These are phyloP conservation scores for Tylopilus rubrobrunneus DNA, from an alignment of 768 basidiomycete genomes.

Conservation along the genomic window DNA sequence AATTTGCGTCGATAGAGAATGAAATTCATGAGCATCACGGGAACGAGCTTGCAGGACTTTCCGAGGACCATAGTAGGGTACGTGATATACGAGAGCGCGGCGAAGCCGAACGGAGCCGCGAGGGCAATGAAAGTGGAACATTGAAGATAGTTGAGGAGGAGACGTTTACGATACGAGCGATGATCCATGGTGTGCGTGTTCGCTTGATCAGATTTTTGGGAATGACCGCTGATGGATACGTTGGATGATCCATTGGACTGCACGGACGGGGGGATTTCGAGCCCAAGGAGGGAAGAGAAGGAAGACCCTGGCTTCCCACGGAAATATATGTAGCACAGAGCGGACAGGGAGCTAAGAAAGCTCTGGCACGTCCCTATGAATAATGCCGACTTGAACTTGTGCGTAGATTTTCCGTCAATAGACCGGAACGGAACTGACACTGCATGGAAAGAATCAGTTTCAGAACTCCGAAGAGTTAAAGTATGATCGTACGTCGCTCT, in stretches of 20 bases:
- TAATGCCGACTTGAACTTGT: conserved; percentile 81
- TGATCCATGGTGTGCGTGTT: conserved; percentile 26
- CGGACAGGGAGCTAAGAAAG: conserved; percentile 68
- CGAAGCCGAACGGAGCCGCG: conserved; percentile 95
- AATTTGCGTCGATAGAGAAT: conserved; percentile 90
- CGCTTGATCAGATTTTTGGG: conserved; percentile 22
- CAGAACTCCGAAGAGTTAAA: background rate
- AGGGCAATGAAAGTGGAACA: conserved; percentile 84
- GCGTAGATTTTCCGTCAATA: conserved; percentile 54
- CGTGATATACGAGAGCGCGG: conserved; percentile 90
- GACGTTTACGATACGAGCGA: conserved; percentile 38
- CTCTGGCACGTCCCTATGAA: conserved; percentile 87
- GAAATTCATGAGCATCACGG: conserved; percentile 97
- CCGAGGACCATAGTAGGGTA: conserved; percentile 99
- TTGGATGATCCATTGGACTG: conserved; percentile 20
- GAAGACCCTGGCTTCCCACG: conserved; percentile 54
- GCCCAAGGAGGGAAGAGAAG: conserved; percentile 57
- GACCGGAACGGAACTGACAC: conserved; percentile 84
- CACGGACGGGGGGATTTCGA: conserved; percentile 35
- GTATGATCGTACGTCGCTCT: conserved; percentile 68
- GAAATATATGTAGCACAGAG: conserved; percentile 69
- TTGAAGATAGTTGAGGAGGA: conserved; percentile 76
- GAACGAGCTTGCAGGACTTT: conserved; percentile 98
- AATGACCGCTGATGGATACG: conserved; percentile 31
- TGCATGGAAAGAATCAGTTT: conserved; percentile 26